Conservation (phyloP, 2,329 filamentous ascomycete species). For the Leptographium flavum region DNA sequence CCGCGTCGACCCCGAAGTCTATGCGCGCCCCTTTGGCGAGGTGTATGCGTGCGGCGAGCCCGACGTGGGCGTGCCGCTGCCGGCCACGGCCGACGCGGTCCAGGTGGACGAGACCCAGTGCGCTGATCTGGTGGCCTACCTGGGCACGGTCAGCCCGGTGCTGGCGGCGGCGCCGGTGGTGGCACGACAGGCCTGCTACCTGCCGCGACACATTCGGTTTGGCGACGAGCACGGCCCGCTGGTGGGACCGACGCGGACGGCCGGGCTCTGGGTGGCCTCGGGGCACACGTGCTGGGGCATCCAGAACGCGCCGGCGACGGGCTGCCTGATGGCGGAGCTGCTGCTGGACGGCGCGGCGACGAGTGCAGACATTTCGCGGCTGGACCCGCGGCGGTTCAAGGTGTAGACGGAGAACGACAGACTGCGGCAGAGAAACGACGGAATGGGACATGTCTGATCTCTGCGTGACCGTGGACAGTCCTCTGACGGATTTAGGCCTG, state of each 20-base stretch:
- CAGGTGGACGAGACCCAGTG: conserved; percentile 61
- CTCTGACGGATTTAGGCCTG: too few species aligned
- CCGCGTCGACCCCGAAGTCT: conserved; percentile 78
- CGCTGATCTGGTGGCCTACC: conserved; percentile 73
- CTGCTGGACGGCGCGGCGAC: conserved; percentile 57
- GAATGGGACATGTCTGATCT: not conserved
- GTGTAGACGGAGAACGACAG: conserved; percentile 21
- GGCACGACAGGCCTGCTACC: conserved; percentile 78
- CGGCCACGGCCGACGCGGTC: conserved; percentile 61
- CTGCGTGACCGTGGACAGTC: too few species aligned
- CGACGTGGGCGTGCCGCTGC: conserved; percentile 61
- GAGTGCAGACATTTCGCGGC: conserved; percentile 49
- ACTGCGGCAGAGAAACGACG: not conserved
- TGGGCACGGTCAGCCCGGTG: conserved; percentile 49
- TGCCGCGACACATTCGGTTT: conserved; percentile 58
- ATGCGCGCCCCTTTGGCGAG: conserved; percentile 75
- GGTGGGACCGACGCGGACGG: conserved; percentile 58
- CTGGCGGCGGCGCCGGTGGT: conserved; percentile 56
- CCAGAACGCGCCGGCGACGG: conserved; percentile 84
- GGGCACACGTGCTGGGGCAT: conserved; percentile 98
- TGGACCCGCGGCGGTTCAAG: conserved; percentile 54
- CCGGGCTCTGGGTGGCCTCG: conserved; percentile 66
- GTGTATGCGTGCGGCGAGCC: conserved; percentile 90
- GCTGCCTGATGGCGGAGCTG: conserved; percentile 66
- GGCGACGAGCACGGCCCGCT: conserved; percentile 55